These are phyloP conservation scores for Beta lomatogona DNA, from an alignment of 179 eudicot species.

Conservation along the genomic window DNA sequence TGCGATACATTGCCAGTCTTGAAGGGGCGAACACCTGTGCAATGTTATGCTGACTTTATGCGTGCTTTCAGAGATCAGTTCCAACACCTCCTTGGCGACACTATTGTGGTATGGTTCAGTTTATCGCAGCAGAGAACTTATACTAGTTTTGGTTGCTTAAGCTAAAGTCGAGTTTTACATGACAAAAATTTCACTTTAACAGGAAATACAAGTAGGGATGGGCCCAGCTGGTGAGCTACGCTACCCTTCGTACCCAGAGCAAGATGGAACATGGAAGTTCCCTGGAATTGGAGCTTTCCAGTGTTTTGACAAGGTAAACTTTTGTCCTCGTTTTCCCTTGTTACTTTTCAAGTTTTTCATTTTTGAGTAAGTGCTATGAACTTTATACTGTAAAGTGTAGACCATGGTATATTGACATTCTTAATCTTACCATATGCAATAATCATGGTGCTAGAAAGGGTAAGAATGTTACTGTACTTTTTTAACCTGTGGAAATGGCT, in stretches of 20 bases:
- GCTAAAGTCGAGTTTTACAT: not conserved
- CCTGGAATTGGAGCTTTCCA: conserved; percentile 99
- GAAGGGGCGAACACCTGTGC: conserved; percentile 88
- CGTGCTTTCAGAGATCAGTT: conserved; percentile 76
- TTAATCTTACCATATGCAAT: too few species aligned
- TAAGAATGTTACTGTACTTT: too few species aligned
- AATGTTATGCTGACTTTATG: conserved; percentile 91
- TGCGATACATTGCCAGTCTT: conserved; percentile 79
- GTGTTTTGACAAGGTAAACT: conserved; percentile 86
- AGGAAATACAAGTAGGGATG: conserved; percentile 99
- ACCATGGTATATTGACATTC: too few species aligned
- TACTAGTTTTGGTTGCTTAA: not conserved
- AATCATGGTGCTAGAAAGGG: too few species aligned
- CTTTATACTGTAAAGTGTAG: too few species aligned
- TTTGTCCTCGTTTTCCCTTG: too few species aligned
- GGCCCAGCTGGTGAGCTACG: conserved; percentile 99
- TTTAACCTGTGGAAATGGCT: too few species aligned
- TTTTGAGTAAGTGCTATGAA: too few species aligned
- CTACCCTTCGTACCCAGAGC: conserved; percentile 95
- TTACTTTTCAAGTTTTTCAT: too few species aligned
- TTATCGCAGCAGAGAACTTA: not conserved
- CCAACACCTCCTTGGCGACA: conserved; percentile 76
- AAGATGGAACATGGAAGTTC: conserved; percentile 87
- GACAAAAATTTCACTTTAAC: not conserved
- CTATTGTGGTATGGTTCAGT: conserved; percentile 65